phyloP scores from a whole-genome alignment of 805 yeast genomes.

The Kockiozyma suomiensis region DNA sequence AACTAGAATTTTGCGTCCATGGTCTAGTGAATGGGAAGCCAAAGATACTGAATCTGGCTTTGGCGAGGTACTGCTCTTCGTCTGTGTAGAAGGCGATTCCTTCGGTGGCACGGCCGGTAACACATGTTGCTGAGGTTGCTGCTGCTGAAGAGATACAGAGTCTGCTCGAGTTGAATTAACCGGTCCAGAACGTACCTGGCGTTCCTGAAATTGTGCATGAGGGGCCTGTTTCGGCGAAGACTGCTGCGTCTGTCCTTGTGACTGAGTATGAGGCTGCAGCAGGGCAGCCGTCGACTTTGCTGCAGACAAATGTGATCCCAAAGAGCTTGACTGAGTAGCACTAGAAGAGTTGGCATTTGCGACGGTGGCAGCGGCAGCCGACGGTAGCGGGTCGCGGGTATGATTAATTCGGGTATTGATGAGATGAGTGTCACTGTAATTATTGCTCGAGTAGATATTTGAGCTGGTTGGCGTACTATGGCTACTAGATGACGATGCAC shows the following conservation, averaged over 20 bases:
- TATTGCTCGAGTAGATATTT: conserved; percentile 7
- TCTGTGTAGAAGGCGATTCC: not conserved
- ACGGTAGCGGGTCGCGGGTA: not conserved
- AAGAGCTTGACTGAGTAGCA: not conserved
- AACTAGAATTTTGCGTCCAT: conserved; percentile 40
- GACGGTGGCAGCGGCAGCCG: not conserved
- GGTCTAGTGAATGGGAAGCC: not conserved
- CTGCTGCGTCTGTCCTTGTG: not conserved
- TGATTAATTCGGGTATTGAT: conserved; percentile 1
- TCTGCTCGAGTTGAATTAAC: not conserved
- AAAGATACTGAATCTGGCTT: not conserved
- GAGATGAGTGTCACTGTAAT: conserved; percentile 28
- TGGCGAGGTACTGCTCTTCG: not conserved
- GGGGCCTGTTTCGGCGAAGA: conserved; percentile 5
- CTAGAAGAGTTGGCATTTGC: not conserved
- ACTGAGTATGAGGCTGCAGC: too few relatives aligned
- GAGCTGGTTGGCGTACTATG: not conserved
- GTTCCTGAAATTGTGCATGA: conserved; percentile 9
- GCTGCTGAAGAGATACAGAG: not conserved
- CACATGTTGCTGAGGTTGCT: not conserved
- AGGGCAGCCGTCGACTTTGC: too few relatives aligned
- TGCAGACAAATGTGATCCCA: too few relatives aligned
- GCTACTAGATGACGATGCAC: not conserved
- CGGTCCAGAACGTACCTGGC: conserved; percentile 13
- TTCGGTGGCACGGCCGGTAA: not conserved